phyloP scores from a whole-genome alignment of 2,329 filamentous ascomycete species.

The Eurotiales sp. region DNA sequence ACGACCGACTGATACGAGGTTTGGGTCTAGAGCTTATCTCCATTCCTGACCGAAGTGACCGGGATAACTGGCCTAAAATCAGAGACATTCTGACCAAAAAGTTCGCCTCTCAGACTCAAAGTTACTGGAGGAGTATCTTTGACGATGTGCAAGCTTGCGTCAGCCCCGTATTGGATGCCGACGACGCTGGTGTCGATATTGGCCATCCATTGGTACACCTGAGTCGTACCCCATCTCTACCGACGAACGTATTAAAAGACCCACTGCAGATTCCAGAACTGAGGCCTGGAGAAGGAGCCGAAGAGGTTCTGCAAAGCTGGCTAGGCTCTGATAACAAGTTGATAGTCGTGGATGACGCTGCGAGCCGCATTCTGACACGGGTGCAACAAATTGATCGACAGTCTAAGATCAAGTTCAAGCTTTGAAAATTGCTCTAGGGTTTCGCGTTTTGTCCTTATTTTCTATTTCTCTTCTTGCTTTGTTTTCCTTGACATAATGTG shows the following conservation, averaged over 20 bases:
- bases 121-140: conserved; percentile 12
- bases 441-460: background rate
- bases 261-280: background rate
- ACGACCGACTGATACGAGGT: conserved; percentile 10
- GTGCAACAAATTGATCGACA: background rate
- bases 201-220: conserved; percentile 9
- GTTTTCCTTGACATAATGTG: no score
- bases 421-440: no score
- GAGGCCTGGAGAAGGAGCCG: background rate
- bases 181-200: background rate
- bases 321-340: background rate
- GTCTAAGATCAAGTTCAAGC: background rate
- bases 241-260: background rate
- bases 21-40: background rate
- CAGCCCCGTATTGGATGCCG: conserved; percentile 12
- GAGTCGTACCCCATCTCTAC: conserved; percentile 12
- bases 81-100: background rate
- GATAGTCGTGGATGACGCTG: background rate
- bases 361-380: background rate
- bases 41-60: conserved; percentile 6
- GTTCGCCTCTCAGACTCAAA: conserved; percentile 6
- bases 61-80: conserved; percentile 11
- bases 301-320: conserved; percentile 10
- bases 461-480: background rate
- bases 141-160: conserved; percentile 7